These are phyloP conservation scores for Jatropha multifida DNA, from an alignment of 441 rosid genomes.

Conservation along the genomic window DNA sequence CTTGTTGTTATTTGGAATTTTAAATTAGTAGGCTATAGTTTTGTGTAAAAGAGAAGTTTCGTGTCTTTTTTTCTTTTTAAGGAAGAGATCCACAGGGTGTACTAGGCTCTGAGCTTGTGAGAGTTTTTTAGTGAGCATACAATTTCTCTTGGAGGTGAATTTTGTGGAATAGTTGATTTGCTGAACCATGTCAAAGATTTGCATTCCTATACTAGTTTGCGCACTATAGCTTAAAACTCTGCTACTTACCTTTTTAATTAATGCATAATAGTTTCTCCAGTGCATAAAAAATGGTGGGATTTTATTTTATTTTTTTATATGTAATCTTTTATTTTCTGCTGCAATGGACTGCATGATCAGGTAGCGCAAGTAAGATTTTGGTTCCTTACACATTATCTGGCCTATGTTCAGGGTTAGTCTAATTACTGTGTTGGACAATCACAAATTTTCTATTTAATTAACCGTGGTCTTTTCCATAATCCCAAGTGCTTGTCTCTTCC, in stretches of 20 bases:
- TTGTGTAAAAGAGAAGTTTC: background rate
- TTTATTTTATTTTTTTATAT: no score
- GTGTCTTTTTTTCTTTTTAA: background rate
- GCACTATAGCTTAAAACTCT: no score
- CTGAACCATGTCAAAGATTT: background rate
- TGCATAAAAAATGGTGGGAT: no score
- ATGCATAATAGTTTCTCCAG: no score
- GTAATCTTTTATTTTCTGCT: no score
- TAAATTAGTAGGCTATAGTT: background rate
- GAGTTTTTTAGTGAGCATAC: background rate
- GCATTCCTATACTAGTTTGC: background rate
- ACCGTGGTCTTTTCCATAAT: background rate
- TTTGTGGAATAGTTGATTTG: background rate
- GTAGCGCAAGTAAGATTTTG: no score
- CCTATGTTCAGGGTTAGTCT: no score
- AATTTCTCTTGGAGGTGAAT: background rate
- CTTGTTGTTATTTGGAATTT: background rate
- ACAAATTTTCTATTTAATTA: background rate
- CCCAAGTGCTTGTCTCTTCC: background rate
- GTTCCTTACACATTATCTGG: no score
- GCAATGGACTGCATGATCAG: no score
- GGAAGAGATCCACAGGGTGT: background rate
- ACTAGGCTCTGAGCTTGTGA: background rate
- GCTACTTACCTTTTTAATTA: no score
- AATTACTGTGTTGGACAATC: no score